Evolutionary conservation across 495 filamentous ascomycete species (phyloP), one percentile per base, ranked within the genome.

Genomic region (Talaromyces stipitatus): DNA sequence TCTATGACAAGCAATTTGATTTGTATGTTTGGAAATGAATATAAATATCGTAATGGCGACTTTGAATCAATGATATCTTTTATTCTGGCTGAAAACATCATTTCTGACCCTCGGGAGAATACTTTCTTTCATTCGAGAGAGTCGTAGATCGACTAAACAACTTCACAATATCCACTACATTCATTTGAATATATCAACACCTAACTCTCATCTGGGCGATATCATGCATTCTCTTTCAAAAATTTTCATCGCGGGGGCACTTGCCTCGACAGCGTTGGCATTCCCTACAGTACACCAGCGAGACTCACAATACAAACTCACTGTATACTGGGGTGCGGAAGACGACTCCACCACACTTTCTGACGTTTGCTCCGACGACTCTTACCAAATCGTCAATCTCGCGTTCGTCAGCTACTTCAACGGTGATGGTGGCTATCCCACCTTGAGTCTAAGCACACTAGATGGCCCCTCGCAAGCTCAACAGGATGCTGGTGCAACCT

Each of bases 371-470:
- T 62, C 78, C 23, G 74, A 85, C 46, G 64, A 76, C 0, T 72
- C 67, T 7, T 72, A 86, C 53, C 87, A 90, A 61, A 82, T 91
- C 47, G 83, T 91, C 63, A 79, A 81, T 50, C 60, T 90, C 22
- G 85, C 72, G 0, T 91, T 90, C 64, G 71, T 89, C 27, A 79
- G 86, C 57, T 57, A 71, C 7, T 90, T 87, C 62, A 75, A 83
- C 52, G 69, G 64, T 9, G 70, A 76, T 24, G 73, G 72, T 41
- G 80, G 78, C 14, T 82, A 77, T 53, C 83, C 84, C 6, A 81
- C 78, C 5, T 76, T 76, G 36, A 85, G 86, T 66, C 86, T 86
- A 62, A 85, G 81, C 12, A 86, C 88, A 63, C 33, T 54, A 4
- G 30, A 38, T 16, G 52, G 52, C 1, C 28, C 52, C 2, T 54